phyloP scores from a whole-genome alignment of 352 stramenopile genomes.

The Phytophthora cryptogea region DNA sequence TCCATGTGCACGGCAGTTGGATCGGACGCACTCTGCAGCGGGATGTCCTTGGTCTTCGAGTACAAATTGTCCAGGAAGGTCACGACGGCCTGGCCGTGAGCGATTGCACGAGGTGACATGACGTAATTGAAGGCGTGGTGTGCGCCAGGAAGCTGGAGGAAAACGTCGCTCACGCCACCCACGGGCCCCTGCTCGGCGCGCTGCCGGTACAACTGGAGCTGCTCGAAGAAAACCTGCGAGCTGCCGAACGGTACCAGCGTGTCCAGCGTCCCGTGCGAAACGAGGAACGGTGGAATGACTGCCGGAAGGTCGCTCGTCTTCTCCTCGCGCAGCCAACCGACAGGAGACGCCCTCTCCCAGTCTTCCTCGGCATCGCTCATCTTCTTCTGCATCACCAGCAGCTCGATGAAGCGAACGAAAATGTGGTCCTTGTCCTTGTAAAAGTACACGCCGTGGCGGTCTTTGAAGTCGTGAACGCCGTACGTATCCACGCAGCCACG shows the following conservation, averaged over 20 bases:
- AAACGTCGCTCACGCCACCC: constrained; percentile 55
- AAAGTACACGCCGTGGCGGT: constrained; percentile 67
- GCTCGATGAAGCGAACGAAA: constrained; percentile 70
- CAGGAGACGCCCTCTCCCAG: constrained; percentile 64
- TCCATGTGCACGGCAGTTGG: constrained; percentile 3
- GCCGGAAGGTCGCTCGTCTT: constrained; percentile 28
- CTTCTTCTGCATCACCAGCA: constrained; percentile 75
- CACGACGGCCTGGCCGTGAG: constrained; percentile 68
- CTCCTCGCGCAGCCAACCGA: constrained; percentile 56
- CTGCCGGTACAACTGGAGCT: constrained; percentile 49
- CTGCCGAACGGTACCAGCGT: constrained; percentile 78
- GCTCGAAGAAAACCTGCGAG: constrained; percentile 69
- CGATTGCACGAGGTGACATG: constrained; percentile 66
- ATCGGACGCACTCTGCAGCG: constrained; percentile 2
- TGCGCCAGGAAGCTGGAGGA: constrained; percentile 59
- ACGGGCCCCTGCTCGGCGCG: constrained; percentile 19
- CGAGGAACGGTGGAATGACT: constrained; percentile 72
- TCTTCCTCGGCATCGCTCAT: constrained; percentile 40
- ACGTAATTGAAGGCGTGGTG: constrained; percentile 84
- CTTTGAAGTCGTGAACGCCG: constrained; percentile 77
- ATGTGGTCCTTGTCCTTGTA: constrained; percentile 59
- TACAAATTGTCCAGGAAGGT: constrained; percentile 68
- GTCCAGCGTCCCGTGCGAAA: constrained; percentile 70
- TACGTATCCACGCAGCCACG: constrained; percentile 74
- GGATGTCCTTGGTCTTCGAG: constrained; percentile 44